phyloP scores from a whole-genome alignment of 768 basidiomycete genomes.

The Termitomyces sp. region DNA sequence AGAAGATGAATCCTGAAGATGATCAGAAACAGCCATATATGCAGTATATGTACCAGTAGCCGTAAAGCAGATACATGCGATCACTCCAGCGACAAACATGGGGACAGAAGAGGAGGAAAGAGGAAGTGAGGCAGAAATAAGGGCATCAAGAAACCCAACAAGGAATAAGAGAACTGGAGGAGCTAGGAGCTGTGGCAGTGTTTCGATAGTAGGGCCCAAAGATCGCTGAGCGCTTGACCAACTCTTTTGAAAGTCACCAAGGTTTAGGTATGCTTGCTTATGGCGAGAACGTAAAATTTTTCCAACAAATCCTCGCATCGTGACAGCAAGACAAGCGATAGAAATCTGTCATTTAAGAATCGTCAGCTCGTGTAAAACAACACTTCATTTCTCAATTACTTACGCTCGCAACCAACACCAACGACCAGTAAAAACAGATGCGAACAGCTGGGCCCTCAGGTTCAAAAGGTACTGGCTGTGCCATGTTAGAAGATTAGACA shows the following conservation, averaged over 20 bases:
- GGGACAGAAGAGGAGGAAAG: background rate
- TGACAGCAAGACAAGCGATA: background rate
- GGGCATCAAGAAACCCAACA: slow-evolving; percentile 8
- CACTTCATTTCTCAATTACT: no score
- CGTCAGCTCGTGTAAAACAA: background rate
- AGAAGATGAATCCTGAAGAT: background rate
- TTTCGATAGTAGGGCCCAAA: slow-evolving; percentile 10
- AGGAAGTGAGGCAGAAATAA: slow-evolving; percentile 2
- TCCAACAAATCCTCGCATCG: background rate
- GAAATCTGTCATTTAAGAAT: background rate
- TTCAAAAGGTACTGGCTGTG: slow-evolving; percentile 1
- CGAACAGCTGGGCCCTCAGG: slow-evolving; percentile 4
- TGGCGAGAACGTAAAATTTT: background rate
- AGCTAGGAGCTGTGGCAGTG: slow-evolving; percentile 7
- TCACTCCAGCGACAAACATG: background rate
- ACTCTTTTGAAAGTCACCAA: background rate
- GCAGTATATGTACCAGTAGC: background rate
- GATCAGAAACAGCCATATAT: background rate
- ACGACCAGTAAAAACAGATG: background rate
- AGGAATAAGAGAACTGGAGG: slow-evolving; percentile 10
- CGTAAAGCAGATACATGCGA: background rate
- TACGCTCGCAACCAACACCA: no score
- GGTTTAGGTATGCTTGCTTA: background rate
- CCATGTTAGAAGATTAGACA: background rate
- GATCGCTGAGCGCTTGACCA: slow-evolving; percentile 2